Evolutionary conservation across 352 stramenopile genomes (phyloP).

Genomic region (Globisporangium uncinulatum): DNA sequence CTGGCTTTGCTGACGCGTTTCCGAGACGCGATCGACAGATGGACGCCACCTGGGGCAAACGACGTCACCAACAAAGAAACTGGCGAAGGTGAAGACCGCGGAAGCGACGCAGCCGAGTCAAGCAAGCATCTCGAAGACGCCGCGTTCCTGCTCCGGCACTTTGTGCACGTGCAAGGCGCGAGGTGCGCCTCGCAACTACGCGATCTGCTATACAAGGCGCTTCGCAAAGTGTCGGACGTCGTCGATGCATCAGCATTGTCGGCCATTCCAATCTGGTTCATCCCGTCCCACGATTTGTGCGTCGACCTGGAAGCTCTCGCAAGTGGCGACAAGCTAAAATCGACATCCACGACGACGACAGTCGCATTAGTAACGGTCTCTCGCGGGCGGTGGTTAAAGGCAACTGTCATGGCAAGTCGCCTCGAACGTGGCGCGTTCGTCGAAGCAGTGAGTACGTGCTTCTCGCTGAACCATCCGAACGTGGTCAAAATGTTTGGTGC

Average conservation of each 20-base stretch:
- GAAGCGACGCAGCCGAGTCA: neutral
- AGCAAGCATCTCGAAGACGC: neutral
- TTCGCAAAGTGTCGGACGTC: neutral
- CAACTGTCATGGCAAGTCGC: slow-evolving; percentile 16
- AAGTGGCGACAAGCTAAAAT: too few species aligned
- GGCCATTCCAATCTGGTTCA: slow-evolving; percentile 26
- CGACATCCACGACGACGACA: too few species aligned
- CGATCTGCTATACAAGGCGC: neutral
- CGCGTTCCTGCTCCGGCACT: neutral
- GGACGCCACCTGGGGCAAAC: neutral
- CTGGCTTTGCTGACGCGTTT: neutral
- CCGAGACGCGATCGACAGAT: neutral
- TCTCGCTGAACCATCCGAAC: slow-evolving; percentile 32
- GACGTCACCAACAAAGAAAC: neutral
- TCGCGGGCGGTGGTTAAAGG: slow-evolving; percentile 31
- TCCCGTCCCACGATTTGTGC: slow-evolving; percentile 86
- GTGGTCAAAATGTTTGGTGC: slow-evolving; percentile 16
- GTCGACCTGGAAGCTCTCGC: slow-evolving; percentile 38
- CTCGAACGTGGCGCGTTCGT: neutral
- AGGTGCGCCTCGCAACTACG: neutral
- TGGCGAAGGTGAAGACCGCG: neutral
- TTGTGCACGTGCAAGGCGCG: neutral
- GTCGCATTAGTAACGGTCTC: too few species aligned
- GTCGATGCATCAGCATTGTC: neutral
- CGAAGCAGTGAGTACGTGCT: neutral